These are phyloP conservation scores for Ophiostoma quercus DNA, from an alignment of 2,329 filamentous ascomycete species.

Conservation along the genomic window DNA sequence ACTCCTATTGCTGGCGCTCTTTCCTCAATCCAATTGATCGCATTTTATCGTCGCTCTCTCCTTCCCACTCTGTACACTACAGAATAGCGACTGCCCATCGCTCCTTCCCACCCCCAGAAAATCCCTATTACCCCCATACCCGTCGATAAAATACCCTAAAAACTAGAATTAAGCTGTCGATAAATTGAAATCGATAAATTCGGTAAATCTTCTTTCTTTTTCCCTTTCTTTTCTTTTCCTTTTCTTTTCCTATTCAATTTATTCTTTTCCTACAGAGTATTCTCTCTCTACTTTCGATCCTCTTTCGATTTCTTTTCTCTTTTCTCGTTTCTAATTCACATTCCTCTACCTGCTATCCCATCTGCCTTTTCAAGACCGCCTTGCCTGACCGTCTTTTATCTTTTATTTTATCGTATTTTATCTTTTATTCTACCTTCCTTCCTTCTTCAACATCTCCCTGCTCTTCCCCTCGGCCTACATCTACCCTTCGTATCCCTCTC, in stretches of 20 bases:
- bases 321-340: background rate
- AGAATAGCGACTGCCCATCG: background rate
- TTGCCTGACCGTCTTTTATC: background rate
- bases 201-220: background rate
- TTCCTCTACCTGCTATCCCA: too few species aligned
- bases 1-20: background rate
- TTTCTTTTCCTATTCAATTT: background rate
- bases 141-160: too few species aligned
- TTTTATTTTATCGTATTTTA: background rate
- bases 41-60: background rate
- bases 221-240: background rate
- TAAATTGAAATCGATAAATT: background rate
- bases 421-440: constrained; percentile 1
- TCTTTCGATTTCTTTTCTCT: background rate
- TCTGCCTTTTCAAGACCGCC: background rate
- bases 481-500: constrained; percentile 6
- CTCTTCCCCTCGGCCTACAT: background rate
- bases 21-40: background rate
- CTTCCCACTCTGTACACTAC: background rate
- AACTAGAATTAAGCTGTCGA: too few species aligned
- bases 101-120: constrained; percentile 13
- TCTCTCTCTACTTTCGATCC: background rate
- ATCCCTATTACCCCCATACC: constrained; percentile 7
- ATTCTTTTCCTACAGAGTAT: background rate
- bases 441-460: background rate